phyloP scores from a whole-genome alignment of 2,329 filamentous ascomycete genomes.

The Aspergillus carbonarius region DNA sequence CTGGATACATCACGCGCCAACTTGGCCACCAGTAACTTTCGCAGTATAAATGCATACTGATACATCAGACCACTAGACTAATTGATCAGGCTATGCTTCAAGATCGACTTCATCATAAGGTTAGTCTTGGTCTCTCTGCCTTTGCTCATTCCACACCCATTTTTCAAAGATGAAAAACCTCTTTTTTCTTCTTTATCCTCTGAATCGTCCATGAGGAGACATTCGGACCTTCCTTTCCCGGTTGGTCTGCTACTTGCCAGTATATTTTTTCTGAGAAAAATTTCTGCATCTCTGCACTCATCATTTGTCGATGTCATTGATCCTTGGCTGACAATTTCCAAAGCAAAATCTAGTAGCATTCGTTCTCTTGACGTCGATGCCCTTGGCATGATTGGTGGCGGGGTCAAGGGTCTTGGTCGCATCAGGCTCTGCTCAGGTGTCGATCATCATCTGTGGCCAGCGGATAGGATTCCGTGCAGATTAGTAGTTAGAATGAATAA shows the following conservation, averaged over 20 bases:
- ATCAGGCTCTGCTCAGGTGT: neutral
- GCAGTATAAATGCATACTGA: neutral
- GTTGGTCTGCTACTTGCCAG: conserved; percentile 71
- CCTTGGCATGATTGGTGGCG: neutral
- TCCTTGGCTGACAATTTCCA: conserved; percentile 9
- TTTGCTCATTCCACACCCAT: conserved; percentile 15
- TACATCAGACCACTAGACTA: conserved; percentile 4
- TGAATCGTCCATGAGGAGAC: conserved; percentile 68
- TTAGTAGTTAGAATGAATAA: neutral
- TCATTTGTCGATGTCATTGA: neutral
- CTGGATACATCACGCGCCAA: neutral
- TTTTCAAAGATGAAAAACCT: conserved; percentile 59
- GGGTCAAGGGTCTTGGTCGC: neutral
- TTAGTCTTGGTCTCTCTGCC: conserved; percentile 22
- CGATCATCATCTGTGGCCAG: neutral
- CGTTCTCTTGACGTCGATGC: neutral
- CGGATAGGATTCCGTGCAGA: neutral
- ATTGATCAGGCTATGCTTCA: neutral
- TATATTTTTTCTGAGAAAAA: conserved; percentile 63
- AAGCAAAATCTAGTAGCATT: neutral
- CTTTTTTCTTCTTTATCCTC: conserved; percentile 63
- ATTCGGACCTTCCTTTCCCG: conserved; percentile 61
- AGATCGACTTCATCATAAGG: conserved; percentile 12
- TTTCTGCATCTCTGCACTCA: neutral
- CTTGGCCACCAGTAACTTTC: neutral